Base-by-base conservation (phyloP, 2,329 filamentous ascomycete genomes). In the Ciborinia camelliae region DNA sequence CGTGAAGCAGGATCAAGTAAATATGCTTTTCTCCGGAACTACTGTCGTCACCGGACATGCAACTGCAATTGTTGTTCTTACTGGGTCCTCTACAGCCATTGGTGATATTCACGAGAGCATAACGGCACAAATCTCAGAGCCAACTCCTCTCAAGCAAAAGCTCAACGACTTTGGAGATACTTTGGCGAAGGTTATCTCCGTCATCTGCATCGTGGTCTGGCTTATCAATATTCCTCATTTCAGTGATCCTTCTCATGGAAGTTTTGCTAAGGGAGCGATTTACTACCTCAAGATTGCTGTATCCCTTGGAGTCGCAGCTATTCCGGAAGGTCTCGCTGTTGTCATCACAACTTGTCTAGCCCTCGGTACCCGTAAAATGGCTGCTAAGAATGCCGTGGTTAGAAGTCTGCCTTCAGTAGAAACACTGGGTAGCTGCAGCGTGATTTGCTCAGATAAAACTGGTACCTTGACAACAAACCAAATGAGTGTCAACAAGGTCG, bases 261-360 rank as follows among this genome's bases (percentile, higher is more conserved):
- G 87, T 77, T 97, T 92, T 89, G 86, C 91, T 69, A 99, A 98
- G 82, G 95, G 95, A 66, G 95, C 95, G 66, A 98, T 99, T 74
- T 99, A 99, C 84, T 99, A 99, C 79, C 86, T 99, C 73, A 99
- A 99, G 84, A 99, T 99, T 75, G 95, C 95, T 50, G 96, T 99
- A 50, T 99, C 95, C 58, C 90, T 99, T 45, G 96, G 95, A 78
- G 95, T 99, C 50, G 95, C 95, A 54, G 95, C 96, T 70, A 99
- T 99, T 74, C 95, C 95, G 0, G 95, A 99, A 80, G 95, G 96
- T 77, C 85, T 99, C 53, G 95, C 95, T 39, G 95, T 98, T 62
- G 96, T 99, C 70, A 99, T 99, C 71, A 99, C 95, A n/a, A 98
- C 95, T 37, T 99, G 95, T 78, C 82, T 99, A 67, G 95, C 95